phyloP scores from a whole-genome alignment of 1,284 basidiomycete species.

The Ustilago crameri region DNA sequence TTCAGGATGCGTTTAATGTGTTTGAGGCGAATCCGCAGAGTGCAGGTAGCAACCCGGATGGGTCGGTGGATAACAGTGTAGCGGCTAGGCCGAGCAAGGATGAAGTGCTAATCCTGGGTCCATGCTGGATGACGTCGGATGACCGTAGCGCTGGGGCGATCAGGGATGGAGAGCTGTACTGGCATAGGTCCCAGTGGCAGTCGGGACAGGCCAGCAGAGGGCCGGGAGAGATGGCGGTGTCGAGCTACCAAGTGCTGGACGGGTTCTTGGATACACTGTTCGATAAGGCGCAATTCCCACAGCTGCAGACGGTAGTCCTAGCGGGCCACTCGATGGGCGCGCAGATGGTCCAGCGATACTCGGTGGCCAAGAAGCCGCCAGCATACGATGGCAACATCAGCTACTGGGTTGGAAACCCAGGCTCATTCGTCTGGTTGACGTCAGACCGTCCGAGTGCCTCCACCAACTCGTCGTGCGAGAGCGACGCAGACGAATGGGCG shows the following conservation, averaged over 20 bases:
- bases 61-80: conserved; percentile 1
- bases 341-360: conserved; percentile 58
- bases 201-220: conserved; percentile 44
- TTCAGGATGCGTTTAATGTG: conserved; percentile 55
- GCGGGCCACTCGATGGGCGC: conserved; percentile 64
- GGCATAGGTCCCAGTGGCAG: conserved; percentile 56
- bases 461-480: conserved; percentile 19
- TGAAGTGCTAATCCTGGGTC: conserved; percentile 55
- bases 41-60: conserved; percentile 13
- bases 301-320: conserved; percentile 51
- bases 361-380: conserved; percentile 45
- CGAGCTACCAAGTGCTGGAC: conserved; percentile 55
- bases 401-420: conserved; percentile 64
- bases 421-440: conserved; percentile 57
- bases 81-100: conserved; percentile 10
- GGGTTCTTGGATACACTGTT: conserved; percentile 54
- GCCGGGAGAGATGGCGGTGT: conserved; percentile 37
- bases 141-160: conserved; percentile 50
- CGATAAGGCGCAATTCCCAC: conserved; percentile 53
- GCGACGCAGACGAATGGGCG: conserved; percentile 41
- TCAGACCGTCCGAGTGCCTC: conserved; percentile 33
- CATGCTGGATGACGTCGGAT: conserved; percentile 54
- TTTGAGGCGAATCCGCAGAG: conserved; percentile 31
- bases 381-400: conserved; percentile 52
- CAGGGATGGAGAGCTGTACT: conserved; percentile 49